phyloP scores from a whole-genome alignment of 306 rosid genomes.

The Begonia loranthoides region DNA sequence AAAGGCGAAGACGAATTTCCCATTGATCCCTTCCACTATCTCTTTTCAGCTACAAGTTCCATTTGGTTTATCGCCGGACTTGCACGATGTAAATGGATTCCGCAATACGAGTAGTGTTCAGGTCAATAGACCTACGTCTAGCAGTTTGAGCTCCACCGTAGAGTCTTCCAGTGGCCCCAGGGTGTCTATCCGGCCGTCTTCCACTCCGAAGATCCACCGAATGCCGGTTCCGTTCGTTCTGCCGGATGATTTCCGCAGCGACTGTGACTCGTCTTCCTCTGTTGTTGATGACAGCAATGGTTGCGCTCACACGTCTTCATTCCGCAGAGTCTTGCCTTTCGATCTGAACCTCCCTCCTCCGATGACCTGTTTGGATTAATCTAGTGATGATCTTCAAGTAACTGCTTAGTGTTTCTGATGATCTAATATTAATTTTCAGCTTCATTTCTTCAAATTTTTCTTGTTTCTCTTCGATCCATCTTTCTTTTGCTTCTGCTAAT shows the following conservation, averaged over 20 bases:
- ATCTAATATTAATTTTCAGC: neutral
- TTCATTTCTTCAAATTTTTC: neutral
- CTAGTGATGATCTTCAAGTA: slow-evolving; percentile 31
- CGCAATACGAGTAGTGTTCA: slow-evolving; percentile 27
- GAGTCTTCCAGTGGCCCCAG: slow-evolving; percentile 81
- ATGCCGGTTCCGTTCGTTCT: slow-evolving; percentile 21
- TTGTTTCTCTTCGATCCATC: neutral
- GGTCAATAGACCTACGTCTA: slow-evolving; percentile 55
- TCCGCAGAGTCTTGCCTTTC: slow-evolving; percentile 36
- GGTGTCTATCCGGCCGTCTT: slow-evolving; percentile 14
- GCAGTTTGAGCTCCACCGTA: slow-evolving; percentile 86
- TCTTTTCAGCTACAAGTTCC: slow-evolving; percentile 22
- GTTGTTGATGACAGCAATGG: slow-evolving; percentile 59
- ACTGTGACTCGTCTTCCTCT: slow-evolving; percentile 81
- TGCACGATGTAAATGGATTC: slow-evolving; percentile 17
- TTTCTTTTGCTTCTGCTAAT: slow-evolving; percentile 13
- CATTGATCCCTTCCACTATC: slow-evolving; percentile 7
- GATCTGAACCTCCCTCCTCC: slow-evolving; percentile 83
- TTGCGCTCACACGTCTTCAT: slow-evolving; percentile 45
- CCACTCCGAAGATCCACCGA: slow-evolving; percentile 13
- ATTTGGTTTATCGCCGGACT: slow-evolving; percentile 6
- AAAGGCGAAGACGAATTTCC: slow-evolving; percentile 74
- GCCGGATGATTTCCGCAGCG: slow-evolving; percentile 67
- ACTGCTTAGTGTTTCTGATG: slow-evolving; percentile 52
- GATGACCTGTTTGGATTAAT: slow-evolving; percentile 15